Percentiles rank a stretch among this genome's conserved stretches.
Evolutionary conservation across 169 alveolate species (phyloP).

Genomic region (Theileria equi): DNA sequence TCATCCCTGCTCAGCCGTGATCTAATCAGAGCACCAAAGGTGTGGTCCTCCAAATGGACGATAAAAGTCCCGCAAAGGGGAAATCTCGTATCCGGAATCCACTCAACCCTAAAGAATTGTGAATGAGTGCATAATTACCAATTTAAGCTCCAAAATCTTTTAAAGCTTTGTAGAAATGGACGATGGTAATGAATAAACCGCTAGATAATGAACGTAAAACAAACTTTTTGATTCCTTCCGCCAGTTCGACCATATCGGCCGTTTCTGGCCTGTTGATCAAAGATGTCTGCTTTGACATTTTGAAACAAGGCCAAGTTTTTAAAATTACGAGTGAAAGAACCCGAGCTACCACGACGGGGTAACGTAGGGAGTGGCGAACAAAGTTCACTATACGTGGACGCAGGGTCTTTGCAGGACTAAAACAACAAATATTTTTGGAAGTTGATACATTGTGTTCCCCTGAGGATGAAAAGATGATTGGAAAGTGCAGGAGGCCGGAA

Average conservation of each 20-base stretch:
- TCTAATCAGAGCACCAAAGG: conserved; percentile 86
- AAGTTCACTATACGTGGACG: too few relatives aligned
- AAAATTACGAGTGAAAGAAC: too few relatives aligned
- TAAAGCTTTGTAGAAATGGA: not conserved
- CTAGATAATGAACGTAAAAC: not conserved
- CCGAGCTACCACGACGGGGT: too few relatives aligned
- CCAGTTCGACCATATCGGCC: conserved; percentile 65
- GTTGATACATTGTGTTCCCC: too few relatives aligned
- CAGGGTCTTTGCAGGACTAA: too few relatives aligned
- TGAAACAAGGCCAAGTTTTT: too few relatives aligned
- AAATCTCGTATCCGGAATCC: conserved; percentile 85
- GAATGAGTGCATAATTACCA: not conserved
- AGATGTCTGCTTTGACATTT: conserved; percentile 59
- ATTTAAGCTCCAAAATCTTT: not conserved
- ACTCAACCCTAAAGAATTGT: conserved; percentile 70
- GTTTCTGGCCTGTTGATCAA: conserved; percentile 63
- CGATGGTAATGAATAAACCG: not conserved
- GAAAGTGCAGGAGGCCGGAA: too few relatives aligned
- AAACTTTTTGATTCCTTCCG: conserved; percentile 57
- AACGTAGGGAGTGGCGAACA: too few relatives aligned
- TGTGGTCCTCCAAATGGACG: conserved; percentile 88
- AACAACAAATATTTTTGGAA: too few relatives aligned
- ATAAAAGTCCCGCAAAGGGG: conserved; percentile 87
- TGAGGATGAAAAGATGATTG: too few relatives aligned
- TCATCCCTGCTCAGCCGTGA: conserved; percentile 84